Evolutionary conservation across 768 basidiomycete genomes (phyloP), one percentile per base, ranked within the genome.

Genomic region (Hemileccinum impolitum): DNA sequence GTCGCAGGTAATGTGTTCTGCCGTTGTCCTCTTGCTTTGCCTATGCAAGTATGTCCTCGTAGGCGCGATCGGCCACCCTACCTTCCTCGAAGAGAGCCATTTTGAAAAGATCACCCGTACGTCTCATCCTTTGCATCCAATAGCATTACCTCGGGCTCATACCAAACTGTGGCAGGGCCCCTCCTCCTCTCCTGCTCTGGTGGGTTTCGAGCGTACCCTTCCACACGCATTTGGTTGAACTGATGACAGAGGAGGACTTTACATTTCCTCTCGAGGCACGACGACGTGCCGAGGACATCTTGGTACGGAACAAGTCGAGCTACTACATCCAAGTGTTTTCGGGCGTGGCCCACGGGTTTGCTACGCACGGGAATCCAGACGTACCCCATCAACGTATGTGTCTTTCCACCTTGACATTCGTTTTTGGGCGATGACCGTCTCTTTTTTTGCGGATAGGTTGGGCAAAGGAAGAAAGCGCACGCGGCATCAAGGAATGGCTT

Each of bases 311-410:
- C 15, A 77, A 79, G 43, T 70, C 75, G 7, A 67, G 60, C 2
- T 84, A 83, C 58, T 71, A 76, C 39, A 63, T 81, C 53, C 81
- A 83, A 31, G 65, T 83, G 3, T 84, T 84, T 62, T 75, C 77
- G 2, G 63, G 68, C 0, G 68, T 78, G 4, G 28, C 45, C 1
- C 64, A 65, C 10, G 62, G 65, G 4, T 65, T 65, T 13, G 57
- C 62, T 4, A 36, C 51, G 15, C 57, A 52, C 9, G 43, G 62
- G 0, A 21, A 66, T 32, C 45, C 39, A 6, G 19, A 59, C 23
- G 40, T 56, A 5, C 54, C 57, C 1, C 44, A 50, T 1, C 42
- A 64, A 31, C 59, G 28, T 30, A 30, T 3, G 28, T 30, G 7
- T 30, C 28, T n/a, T n/a, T n/a, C n/a, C n/a, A n/a, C n/a, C n/a